Percentiles rank a stretch among this genome's conserved stretches.
Evolutionary conservation across 768 basidiomycete species (phyloP).

Genomic region (Termitomyces sp.): DNA sequence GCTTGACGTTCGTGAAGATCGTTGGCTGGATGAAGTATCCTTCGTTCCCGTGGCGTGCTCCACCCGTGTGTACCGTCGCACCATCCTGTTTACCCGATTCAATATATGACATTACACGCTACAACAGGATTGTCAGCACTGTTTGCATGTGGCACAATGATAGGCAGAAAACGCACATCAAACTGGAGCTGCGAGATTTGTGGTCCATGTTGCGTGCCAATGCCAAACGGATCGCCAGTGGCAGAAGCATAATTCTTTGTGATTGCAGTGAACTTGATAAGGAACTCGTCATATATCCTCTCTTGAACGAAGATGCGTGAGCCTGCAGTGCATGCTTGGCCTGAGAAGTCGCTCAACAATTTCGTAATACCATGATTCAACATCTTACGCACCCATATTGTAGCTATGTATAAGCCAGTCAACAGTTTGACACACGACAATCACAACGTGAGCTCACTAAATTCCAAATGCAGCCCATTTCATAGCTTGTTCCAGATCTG

Average conservation of each 20-base stretch:
- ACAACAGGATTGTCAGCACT: neutral
- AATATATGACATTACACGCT: constrained; percentile 73
- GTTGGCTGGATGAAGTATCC: constrained; percentile 73
- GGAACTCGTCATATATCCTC: constrained; percentile 73
- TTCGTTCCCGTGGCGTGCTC: constrained; percentile 47
- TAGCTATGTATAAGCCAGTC: constrained; percentile 4
- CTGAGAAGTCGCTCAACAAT: neutral
- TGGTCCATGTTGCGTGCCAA: constrained; percentile 59
- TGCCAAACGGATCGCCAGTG: constrained; percentile 62
- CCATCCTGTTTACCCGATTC: constrained; percentile 67
- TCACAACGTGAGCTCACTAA: constrained; percentile 42
- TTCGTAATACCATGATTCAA: too few species aligned
- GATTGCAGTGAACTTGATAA: constrained; percentile 47
- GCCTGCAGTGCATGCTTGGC: constrained; percentile 74
- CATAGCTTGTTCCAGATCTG: constrained; percentile 68
- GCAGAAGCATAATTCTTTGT: constrained; percentile 37
- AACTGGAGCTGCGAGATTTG: constrained; percentile 66
- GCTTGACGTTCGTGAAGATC: constrained; percentile 55
- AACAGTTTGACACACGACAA: too few species aligned
- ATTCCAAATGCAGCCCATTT: constrained; percentile 63
- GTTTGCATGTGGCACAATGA: neutral
- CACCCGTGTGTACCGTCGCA: constrained; percentile 58
- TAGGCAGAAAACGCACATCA: constrained; percentile 38
- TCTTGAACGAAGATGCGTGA: constrained; percentile 82
- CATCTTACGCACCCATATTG: constrained; percentile 29